Evolutionary conservation across 805 yeast genomes (phyloP).

Genomic region (Candida schatavii): DNA sequence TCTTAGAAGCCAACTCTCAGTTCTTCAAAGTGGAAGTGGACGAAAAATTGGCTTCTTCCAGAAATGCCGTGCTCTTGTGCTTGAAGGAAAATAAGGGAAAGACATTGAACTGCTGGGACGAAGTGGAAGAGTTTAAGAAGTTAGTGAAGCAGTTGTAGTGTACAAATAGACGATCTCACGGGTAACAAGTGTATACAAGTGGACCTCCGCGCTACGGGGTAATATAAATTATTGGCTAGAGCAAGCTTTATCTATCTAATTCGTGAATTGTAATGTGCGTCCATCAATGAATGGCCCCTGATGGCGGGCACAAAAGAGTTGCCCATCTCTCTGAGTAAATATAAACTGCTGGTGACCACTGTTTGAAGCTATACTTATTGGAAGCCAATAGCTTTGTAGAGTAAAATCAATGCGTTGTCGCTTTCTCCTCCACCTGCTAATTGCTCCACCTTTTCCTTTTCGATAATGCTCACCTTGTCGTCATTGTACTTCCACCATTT

Average conservation of each 20-base stretch:
- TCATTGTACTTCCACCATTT: constrained; percentile 96
- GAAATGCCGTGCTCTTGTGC: constrained; percentile 54
- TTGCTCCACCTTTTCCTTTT: constrained; percentile 74
- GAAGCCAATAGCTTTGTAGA: constrained; percentile 81
- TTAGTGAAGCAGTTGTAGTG: constrained; percentile 44
- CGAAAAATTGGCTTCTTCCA: constrained; percentile 44
- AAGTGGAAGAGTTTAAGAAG: constrained; percentile 65
- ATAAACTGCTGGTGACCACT: no score
- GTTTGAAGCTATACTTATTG: no score
- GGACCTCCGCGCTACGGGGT: no score
- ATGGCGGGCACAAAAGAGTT: no score
- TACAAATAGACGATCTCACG: constrained; percentile 1
- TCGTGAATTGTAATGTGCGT: no score
- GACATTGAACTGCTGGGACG: constrained; percentile 80
- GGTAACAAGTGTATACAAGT: no score
- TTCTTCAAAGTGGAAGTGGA: constrained; percentile 29
- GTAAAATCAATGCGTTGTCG: constrained; percentile 86
- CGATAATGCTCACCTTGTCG: constrained; percentile 78
- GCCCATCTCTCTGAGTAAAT: no score
- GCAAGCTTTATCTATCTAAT: no score
- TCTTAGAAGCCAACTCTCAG: constrained; percentile 33
- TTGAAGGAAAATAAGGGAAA: constrained; percentile 59
- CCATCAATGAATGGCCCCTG: no score
- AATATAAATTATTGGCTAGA: no score
- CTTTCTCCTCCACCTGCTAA: constrained; percentile 98